These are phyloP conservation scores for Colletotrichum australisinense DNA, from an alignment of 2,329 filamentous ascomycete genomes.

Conservation along the genomic window DNA sequence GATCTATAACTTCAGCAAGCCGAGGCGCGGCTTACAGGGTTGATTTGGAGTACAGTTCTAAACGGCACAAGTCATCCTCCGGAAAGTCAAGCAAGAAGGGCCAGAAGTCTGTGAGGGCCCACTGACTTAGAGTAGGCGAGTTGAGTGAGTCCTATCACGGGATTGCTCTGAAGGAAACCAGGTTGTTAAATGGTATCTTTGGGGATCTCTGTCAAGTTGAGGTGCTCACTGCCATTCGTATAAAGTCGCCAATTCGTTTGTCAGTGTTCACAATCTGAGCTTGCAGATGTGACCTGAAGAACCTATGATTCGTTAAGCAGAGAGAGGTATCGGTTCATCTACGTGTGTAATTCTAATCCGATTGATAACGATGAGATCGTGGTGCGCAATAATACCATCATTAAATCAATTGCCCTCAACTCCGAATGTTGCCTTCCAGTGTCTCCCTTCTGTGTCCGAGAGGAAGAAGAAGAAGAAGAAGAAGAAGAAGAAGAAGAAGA, in stretches of 20 bases:
- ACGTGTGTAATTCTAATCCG: too few relatives aligned
- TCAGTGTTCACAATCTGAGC: too few relatives aligned
- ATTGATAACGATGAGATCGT: too few relatives aligned
- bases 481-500: too few relatives aligned
- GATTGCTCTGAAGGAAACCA: not conserved
- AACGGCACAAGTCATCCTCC: conserved; percentile 30
- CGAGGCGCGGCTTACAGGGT: conserved; percentile 40
- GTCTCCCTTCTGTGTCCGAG: too few relatives aligned
- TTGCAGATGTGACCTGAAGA: too few relatives aligned
- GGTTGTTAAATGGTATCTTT: not conserved
- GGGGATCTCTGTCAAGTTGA: not conserved
- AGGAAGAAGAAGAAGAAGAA: too few relatives aligned
- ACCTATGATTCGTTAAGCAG: too few relatives aligned
- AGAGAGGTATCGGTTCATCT: too few relatives aligned
- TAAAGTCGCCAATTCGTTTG: not conserved
- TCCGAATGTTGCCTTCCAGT: too few relatives aligned
- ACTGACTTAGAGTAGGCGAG: not conserved
- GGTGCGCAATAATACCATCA: too few relatives aligned
- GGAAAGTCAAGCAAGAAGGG: conserved; percentile 18
- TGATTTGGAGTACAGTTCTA: conserved; percentile 44
- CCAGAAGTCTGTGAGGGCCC: conserved; percentile 13
- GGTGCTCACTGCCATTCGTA: not conserved
- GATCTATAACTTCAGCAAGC: conserved; percentile 30
- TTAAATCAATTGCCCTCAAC: too few relatives aligned
- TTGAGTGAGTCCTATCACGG: not conserved